A percentile compares a stretch with the other conserved stretches of the same genome.
phyloP scores from a whole-genome alignment of 2,329 filamentous ascomycete genomes.

The Colletotrichum eremochloae region DNA sequence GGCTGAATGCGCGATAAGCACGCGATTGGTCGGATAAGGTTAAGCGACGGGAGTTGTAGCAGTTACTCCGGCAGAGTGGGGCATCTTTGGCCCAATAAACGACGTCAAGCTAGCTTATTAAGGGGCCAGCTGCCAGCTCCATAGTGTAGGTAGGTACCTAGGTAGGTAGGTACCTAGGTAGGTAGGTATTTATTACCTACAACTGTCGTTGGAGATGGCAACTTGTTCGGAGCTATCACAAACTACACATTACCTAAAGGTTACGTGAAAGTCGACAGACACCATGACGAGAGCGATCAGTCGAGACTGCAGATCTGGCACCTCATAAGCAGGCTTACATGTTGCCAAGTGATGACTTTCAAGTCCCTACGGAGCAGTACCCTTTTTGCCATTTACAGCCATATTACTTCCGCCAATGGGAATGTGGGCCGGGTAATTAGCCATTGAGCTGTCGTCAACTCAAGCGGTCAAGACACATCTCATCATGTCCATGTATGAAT shows the following conservation, averaged over 20 bases:
- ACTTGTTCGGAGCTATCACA: neutral
- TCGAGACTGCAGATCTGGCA: neutral
- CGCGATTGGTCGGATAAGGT: constrained; percentile 38
- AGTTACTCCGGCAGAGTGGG: constrained; percentile 24
- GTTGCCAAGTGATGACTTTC: neutral
- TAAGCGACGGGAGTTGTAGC: constrained; percentile 25
- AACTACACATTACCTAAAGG: constrained; percentile 28
- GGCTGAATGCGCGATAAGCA: constrained; percentile 35
- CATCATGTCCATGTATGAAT: neutral
- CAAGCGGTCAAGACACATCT: neutral
- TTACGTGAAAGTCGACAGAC: constrained; percentile 36
- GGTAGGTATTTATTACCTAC: neutral
- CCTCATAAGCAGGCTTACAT: neutral
- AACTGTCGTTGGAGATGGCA: constrained; percentile 8
- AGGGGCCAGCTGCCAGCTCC: constrained; percentile 33
- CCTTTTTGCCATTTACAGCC: neutral
- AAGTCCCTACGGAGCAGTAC: no score
- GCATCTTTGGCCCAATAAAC: neutral
- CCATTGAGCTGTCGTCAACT: neutral
- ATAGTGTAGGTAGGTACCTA: neutral
- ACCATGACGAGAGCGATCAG: constrained; percentile 23
- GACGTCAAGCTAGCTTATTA: constrained; percentile 20
- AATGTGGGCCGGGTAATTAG: neutral
- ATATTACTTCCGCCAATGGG: neutral
- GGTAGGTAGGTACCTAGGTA: no score